Conservation (phyloP, 2,329 filamentous ascomycete species). For the Gyromitra esculenta region DNA sequence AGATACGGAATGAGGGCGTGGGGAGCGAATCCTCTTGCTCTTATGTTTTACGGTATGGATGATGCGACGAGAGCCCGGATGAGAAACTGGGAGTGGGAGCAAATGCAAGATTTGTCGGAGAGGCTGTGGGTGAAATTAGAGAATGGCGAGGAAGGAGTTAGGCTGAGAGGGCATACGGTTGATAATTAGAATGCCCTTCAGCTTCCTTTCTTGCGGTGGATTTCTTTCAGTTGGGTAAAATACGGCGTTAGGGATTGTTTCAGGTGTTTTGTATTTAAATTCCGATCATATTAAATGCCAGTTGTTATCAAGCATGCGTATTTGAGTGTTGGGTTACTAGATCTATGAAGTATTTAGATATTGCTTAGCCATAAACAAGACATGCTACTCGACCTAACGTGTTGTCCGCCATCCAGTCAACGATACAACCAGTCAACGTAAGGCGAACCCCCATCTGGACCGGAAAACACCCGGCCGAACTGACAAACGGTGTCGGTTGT, state of each 20-base stretch:
- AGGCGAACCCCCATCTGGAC: too few relatives aligned
- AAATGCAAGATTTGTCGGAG: constrained; percentile 45
- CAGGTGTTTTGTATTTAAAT: too few relatives aligned
- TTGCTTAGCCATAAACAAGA: too few relatives aligned
- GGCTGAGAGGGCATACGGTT: constrained; percentile 23
- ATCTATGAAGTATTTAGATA: too few relatives aligned
- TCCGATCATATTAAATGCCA: too few relatives aligned
- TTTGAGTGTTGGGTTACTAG: too few relatives aligned
- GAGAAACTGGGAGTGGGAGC: constrained; percentile 34
- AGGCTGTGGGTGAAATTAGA: constrained; percentile 47
- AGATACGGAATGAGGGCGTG: constrained; percentile 39
- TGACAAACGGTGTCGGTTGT: too few relatives aligned
- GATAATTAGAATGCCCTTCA: neutral
- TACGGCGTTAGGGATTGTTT: neutral
- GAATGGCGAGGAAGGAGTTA: constrained; percentile 18
- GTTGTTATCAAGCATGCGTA: too few relatives aligned
- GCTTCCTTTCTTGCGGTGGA: neutral
- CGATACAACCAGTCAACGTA: too few relatives aligned
- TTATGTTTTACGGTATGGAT: constrained; percentile 50
- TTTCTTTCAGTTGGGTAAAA: neutral
- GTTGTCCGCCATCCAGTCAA: too few relatives aligned
- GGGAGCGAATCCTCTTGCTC: constrained; percentile 41
- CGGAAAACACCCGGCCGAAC: too few relatives aligned
- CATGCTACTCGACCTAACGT: too few relatives aligned
- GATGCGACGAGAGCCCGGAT: constrained; percentile 26